phyloP scores from a whole-genome alignment of 106 monocot species.

The Allium cepa region DNA sequence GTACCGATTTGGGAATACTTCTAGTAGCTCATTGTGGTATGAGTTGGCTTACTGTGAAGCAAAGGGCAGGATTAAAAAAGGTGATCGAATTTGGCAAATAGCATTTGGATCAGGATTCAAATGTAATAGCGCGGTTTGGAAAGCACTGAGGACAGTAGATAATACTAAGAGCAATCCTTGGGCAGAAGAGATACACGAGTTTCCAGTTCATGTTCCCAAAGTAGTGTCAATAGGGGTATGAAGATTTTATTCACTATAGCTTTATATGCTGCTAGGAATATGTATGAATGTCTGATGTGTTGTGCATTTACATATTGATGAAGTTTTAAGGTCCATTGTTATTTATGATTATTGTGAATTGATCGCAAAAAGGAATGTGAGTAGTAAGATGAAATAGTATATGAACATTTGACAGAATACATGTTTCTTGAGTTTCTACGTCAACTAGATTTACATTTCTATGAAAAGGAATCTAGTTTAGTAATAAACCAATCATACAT shows the following conservation, averaged over 20 bases:
- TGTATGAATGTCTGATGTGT: constrained; percentile 1
- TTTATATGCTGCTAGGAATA: background rate
- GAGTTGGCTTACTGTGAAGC: constrained; percentile 11
- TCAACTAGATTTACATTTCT: too few species aligned
- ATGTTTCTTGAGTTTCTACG: too few species aligned
- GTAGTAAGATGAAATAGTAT: too few species aligned
- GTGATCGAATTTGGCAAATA: constrained; percentile 10
- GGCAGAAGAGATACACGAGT: constrained; percentile 27
- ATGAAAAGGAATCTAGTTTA: too few species aligned
- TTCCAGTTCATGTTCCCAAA: constrained; percentile 37
- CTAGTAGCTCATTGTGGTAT: constrained; percentile 11
- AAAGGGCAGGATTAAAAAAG: constrained; percentile 6
- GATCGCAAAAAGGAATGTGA: too few species aligned
- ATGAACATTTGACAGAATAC: too few species aligned
- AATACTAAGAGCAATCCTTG: constrained; percentile 15
- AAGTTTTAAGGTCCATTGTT: background rate
- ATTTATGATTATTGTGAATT: too few species aligned
- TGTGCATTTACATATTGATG: background rate
- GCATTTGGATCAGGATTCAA: constrained; percentile 15
- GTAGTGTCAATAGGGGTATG: constrained; percentile 10
- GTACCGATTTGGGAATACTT: constrained; percentile 12
- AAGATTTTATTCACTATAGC: background rate
- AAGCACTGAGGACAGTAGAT: constrained; percentile 11
- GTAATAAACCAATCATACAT: too few species aligned
- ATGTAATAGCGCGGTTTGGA: constrained; percentile 11